Conservation (phyloP, 306 rosid species). For the Prunus armeniaca region DNA sequence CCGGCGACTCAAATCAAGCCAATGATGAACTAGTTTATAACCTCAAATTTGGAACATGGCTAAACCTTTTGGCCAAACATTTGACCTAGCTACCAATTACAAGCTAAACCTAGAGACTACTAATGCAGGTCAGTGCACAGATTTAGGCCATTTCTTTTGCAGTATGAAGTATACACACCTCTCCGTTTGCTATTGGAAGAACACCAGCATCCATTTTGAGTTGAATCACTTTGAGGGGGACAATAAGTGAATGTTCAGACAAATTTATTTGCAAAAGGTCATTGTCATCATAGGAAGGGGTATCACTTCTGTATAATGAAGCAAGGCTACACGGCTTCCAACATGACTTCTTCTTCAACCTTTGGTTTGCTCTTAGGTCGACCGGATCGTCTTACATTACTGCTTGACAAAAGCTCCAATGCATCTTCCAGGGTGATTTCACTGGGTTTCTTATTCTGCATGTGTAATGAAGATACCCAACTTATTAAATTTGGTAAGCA, state of each 20-base stretch:
- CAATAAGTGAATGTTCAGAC: neutral
- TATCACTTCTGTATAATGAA: neutral
- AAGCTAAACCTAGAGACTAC: neutral
- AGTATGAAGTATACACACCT: neutral
- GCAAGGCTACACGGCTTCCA: slow-evolving; percentile 42
- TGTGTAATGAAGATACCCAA: slow-evolving; percentile 14
- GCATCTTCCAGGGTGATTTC: slow-evolving; percentile 67
- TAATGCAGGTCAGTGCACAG: neutral
- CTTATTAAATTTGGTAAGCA: neutral
- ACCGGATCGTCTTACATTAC: slow-evolving; percentile 47
- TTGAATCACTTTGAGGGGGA: neutral
- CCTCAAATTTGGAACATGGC: neutral
- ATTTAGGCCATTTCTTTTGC: neutral
- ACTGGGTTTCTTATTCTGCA: slow-evolving; percentile 60
- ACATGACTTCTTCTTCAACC: slow-evolving; percentile 34
- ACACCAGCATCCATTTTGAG: neutral
- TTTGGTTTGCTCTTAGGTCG: slow-evolving; percentile 61
- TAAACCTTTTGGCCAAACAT: neutral
- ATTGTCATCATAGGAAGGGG: slow-evolving; percentile 1
- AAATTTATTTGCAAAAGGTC: neutral
- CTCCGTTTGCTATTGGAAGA: neutral
- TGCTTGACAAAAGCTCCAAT: slow-evolving; percentile 56
- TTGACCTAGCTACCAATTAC: neutral
- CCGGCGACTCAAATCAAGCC: neutral
- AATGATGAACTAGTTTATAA: neutral